Base-by-base conservation (phyloP, 805 yeast genomes). In the Candida ficus region DNA sequence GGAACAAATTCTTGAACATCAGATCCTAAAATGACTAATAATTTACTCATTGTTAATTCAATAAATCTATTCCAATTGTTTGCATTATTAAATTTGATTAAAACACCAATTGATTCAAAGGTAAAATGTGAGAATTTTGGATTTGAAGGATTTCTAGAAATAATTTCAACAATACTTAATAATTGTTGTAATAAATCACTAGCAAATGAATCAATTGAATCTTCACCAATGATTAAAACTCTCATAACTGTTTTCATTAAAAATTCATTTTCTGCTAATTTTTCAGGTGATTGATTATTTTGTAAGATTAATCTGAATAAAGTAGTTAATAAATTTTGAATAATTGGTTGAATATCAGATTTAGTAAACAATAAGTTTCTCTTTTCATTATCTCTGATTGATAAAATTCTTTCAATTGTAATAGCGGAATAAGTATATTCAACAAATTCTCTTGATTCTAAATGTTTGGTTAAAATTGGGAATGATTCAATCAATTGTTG, bases 1-100 rank as follows among this genome's bases (percentile, higher is more conserved):
- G 98, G 97, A 14, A 86, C 80, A 58, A 93, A 93, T 64, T 93
- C 99, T 52, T 90, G 91, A 34, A 93, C 84, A 53, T 93, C 98
- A 37, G 79, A 78, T 17, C 85, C 81, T 41, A 93, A 68, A 22
- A 90, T 76, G 1, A 64, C 63, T 45, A 90, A 64, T 42, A 86
- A 67, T 2, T 78, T 70, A 7, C 95, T 91, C 53, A 90, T 71
- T 26, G 86, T 67, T 10, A 75, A 43, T 2, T 66, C 63, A 14
- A 69, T 54, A 21, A 68, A 55, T 11, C 56, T 47, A 5, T 61
- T 42, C 31, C 66, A 56, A 29, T 68, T 63, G 19, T 2, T 49
- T 28, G 64, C 56, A 7, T 61, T 53, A 43, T 63, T 60, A 55
- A 61, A 80, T 48, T 81, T 80, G 43, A 90, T 65, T 37, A 90